A percentile compares a stretch with the other conserved stretches of the same genome.
Conservation (phyloP, 257 asterid species). For the Solanum gandarillasii region DNA sequence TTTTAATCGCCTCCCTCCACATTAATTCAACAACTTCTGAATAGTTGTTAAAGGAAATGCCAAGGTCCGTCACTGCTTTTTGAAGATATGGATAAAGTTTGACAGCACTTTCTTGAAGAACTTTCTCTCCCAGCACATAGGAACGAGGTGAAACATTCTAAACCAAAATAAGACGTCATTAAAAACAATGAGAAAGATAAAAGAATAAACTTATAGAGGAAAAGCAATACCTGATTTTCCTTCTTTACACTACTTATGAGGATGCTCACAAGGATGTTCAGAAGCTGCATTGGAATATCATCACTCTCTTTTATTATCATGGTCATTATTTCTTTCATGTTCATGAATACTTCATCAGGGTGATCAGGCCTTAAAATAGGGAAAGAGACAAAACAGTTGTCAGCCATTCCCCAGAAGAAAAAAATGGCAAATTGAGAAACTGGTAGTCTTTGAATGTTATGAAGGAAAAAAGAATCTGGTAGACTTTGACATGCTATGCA, state of each 20-base stretch:
- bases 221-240: conserved; percentile 32
- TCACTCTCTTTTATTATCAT: conserved; percentile 40
- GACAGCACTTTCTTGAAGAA: conserved; percentile 1
- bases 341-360: conserved; percentile 19
- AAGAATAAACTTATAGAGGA: not conserved
- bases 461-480: not conserved
- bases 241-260: conserved; percentile 40
- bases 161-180: not conserved
- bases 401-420: not conserved
- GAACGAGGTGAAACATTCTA: conserved; percentile 10
- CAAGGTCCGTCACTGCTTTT: not conserved
- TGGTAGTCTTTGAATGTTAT: not conserved
- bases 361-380: conserved; percentile 25
- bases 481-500: not conserved
- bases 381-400: conserved; percentile 4
- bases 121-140: conserved; percentile 9
- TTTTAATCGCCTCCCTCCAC: not conserved
- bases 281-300: conserved; percentile 35
- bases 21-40: conserved; percentile 5
- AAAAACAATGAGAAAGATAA: not conserved
- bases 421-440: not conserved
- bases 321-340: conserved; percentile 43
- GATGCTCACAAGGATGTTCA: conserved; percentile 11
- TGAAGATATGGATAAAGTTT: conserved; percentile 2
- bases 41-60: not conserved